phyloP scores from a whole-genome alignment of 2,329 filamentous ascomycete species.

The Fonsecaea multimorphosa region DNA sequence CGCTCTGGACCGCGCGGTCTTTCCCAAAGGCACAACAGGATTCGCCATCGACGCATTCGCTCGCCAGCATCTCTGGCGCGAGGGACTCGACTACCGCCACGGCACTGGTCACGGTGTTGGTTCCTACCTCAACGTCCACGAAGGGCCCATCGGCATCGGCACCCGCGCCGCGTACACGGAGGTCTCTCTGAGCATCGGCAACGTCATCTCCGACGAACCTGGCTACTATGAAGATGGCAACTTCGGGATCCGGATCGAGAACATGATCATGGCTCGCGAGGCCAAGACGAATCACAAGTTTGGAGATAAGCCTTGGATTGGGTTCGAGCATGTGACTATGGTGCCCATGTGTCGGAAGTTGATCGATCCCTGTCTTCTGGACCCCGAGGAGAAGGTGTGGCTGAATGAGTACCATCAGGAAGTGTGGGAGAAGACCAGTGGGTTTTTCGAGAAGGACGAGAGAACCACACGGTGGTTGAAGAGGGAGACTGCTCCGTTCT shows the following conservation, averaged over 20 bases:
- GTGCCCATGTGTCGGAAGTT: slow-evolving; percentile 90
- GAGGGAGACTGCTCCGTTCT: slow-evolving; percentile 62
- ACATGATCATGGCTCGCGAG: slow-evolving; percentile 88
- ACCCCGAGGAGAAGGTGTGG: slow-evolving; percentile 77
- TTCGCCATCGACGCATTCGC: slow-evolving; percentile 89
- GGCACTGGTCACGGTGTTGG: slow-evolving; percentile 96
- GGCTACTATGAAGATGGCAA: slow-evolving; percentile 96
- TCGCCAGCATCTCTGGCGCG: slow-evolving; percentile 89
- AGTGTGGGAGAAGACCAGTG: slow-evolving; percentile 79
- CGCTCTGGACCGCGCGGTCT: slow-evolving; percentile 80
- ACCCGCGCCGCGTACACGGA: slow-evolving; percentile 91
- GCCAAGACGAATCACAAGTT: slow-evolving; percentile 86
- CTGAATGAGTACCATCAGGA: slow-evolving; percentile 84
- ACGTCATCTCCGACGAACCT: slow-evolving; percentile 94
- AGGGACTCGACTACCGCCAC: slow-evolving; percentile 93
- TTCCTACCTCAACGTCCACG: slow-evolving; percentile 94
- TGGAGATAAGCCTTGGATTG: slow-evolving; percentile 90
- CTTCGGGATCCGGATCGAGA: slow-evolving; percentile 96
- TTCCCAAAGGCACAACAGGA: slow-evolving; percentile 93
- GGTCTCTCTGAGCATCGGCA: slow-evolving; percentile 85
- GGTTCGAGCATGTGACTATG: slow-evolving; percentile 98
- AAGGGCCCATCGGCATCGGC: slow-evolving; percentile 95
- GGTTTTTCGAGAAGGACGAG: slow-evolving; percentile 74
- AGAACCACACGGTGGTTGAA: slow-evolving; percentile 79
- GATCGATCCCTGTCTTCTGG: slow-evolving; percentile 76